Percentiles rank a stretch among this genome's conserved stretches.
Evolutionary conservation across 1,139 yeast genomes (phyloP).

Genomic region (Hemisphaericaspora subhashii): DNA sequence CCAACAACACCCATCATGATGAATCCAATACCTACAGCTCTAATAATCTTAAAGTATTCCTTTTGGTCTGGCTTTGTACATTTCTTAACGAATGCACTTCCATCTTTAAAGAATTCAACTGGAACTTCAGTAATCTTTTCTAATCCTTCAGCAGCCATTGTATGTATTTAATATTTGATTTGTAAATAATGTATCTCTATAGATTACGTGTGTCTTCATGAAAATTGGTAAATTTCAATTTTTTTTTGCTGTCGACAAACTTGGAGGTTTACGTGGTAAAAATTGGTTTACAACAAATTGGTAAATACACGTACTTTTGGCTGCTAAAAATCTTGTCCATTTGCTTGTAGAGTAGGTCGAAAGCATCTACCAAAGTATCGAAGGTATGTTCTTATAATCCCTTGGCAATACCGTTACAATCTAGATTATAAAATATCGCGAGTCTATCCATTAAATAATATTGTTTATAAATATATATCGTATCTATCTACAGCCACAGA

Average conservation of each 20-base stretch:
- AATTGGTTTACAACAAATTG: too few species aligned
- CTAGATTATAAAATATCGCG: too few species aligned
- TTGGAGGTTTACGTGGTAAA: too few species aligned
- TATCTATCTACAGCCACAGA: too few species aligned
- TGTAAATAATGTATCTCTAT: too few species aligned
- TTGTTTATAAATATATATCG: conserved; percentile 3
- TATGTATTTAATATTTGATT: not conserved
- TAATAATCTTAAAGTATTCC: conserved; percentile 84
- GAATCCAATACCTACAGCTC: conserved; percentile 97
- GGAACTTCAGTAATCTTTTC: conserved; percentile 90
- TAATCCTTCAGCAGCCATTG: conserved; percentile 63
- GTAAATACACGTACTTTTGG: not conserved
- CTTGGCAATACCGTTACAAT: too few species aligned
- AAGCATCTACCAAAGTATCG: too few species aligned
- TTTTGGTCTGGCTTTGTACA: conserved; percentile 91
- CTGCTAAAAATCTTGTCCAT: not conserved
- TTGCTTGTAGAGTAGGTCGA: too few species aligned
- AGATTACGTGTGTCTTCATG: too few species aligned
- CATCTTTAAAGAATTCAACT: conserved; percentile 86
- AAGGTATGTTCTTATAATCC: too few species aligned
- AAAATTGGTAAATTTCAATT: not conserved
- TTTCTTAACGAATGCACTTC: conserved; percentile 81
- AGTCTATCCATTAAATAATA: not conserved
- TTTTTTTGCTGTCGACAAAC: not conserved
- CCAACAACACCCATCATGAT: conserved; percentile 98